Percentiles rank a stretch among this genome's conserved stretches.
These are phyloP conservation scores for Gossypium laxum DNA, from an alignment of 441 rosid species.

Conservation along the genomic window DNA sequence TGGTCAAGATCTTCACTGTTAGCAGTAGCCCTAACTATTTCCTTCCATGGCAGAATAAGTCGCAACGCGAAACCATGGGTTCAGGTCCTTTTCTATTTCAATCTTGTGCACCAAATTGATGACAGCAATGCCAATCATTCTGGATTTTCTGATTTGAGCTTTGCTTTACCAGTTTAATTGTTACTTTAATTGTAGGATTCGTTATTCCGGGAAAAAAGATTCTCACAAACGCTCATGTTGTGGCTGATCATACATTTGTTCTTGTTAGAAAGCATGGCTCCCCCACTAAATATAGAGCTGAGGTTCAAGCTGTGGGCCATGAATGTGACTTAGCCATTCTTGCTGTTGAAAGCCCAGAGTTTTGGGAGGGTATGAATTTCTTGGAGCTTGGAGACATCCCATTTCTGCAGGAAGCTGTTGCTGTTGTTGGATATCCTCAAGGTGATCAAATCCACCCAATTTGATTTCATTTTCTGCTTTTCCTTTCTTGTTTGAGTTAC, in stretches of 20 bases:
- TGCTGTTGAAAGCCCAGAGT: constrained; percentile 45
- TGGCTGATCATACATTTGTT: constrained; percentile 73
- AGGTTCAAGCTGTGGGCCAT: constrained; percentile 65
- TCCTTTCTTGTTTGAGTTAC: neutral
- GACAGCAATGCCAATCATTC: neutral
- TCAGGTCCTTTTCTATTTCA: constrained; percentile 33
- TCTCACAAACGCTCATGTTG: constrained; percentile 81
- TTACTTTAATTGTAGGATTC: constrained; percentile 31
- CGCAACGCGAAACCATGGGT: constrained; percentile 69
- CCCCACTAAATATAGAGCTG: constrained; percentile 54
- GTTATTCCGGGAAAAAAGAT: constrained; percentile 54
- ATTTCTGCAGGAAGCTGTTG: constrained; percentile 58
- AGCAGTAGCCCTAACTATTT: constrained; percentile 62
- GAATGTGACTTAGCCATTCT: constrained; percentile 80
- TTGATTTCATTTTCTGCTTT: neutral
- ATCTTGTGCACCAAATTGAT: neutral
- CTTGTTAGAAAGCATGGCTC: constrained; percentile 79
- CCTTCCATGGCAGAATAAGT: constrained; percentile 84
- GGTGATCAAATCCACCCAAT: constrained; percentile 23
- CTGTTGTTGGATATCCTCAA: constrained; percentile 71
- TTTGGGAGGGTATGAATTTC: constrained; percentile 51
- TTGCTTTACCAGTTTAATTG: neutral
- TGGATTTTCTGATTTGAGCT: neutral
- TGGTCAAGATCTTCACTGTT: constrained; percentile 71
- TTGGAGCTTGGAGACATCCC: constrained; percentile 79